Percentiles rank a stretch among this genome's conserved stretches.
Conservation (phyloP, 306 rosid genomes). For the Erythrophleum fordii region DNA sequence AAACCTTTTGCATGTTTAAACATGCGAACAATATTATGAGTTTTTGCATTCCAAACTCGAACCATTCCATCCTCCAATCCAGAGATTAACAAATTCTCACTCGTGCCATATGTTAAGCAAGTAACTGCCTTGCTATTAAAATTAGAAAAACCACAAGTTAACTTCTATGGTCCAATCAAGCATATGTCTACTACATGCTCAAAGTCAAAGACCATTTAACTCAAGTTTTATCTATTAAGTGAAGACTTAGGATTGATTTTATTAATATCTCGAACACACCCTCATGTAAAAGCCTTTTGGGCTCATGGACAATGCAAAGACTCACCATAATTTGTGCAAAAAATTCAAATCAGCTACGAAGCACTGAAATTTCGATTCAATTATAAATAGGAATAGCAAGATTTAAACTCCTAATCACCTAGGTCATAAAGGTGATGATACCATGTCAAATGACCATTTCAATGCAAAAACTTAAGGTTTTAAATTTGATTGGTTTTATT, state of each 20-base stretch:
- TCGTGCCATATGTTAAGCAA: slow-evolving; percentile 50
- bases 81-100: slow-evolving; percentile 63
- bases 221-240: neutral
- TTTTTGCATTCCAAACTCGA: slow-evolving; percentile 75
- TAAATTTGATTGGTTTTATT: neutral
- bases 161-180: slow-evolving; percentile 17
- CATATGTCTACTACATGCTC: slow-evolving; percentile 14
- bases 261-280: neutral
- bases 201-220: neutral
- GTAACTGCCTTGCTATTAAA: slow-evolving; percentile 72
- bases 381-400: neutral
- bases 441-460: neutral
- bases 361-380: neutral
- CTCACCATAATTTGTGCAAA: neutral
- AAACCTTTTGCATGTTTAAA: slow-evolving; percentile 76
- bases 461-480: neutral
- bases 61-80: slow-evolving; percentile 82
- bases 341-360: neutral
- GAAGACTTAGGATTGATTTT: neutral
- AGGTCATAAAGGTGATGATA: neutral
- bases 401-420: neutral
- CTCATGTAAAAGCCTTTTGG: neutral
- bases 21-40: slow-evolving; percentile 57
- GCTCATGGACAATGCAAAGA: neutral
- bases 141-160: slow-evolving; percentile 23